Percentiles rank a stretch among this genome's conserved stretches.
phyloP scores from a whole-genome alignment of 805 yeast genomes.

The Scheffersomyces lignosus region DNA sequence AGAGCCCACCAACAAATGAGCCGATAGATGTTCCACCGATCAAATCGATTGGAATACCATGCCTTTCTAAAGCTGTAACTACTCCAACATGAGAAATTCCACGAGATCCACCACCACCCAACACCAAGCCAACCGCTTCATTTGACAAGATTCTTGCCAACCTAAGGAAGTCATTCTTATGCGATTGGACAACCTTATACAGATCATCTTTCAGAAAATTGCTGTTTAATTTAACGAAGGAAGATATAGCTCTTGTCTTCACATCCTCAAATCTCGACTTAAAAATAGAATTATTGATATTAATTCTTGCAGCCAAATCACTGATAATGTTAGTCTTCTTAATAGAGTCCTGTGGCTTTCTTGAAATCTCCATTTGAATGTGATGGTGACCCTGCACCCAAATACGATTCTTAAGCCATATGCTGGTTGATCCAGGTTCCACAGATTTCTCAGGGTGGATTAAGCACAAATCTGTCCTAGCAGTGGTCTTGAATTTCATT shows the following conservation, averaged over 20 bases:
- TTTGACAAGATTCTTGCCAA: constrained; percentile 88
- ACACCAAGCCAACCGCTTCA: constrained; percentile 88
- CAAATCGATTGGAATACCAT: constrained; percentile 90
- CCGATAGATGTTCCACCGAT: constrained; percentile 98
- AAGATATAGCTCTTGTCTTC: constrained; percentile 26
- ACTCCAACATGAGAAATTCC: constrained; percentile 93
- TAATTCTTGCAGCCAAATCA: constrained; percentile 37
- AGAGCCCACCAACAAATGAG: constrained; percentile 91
- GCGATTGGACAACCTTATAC: constrained; percentile 43
- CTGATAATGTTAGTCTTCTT: constrained; percentile 27
- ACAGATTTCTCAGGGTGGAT: constrained; percentile 83
- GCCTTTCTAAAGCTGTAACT: constrained; percentile 84
- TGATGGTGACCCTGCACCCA: constrained; percentile 97
- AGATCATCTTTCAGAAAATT: constrained; percentile 19
- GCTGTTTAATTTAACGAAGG: constrained; percentile 25
- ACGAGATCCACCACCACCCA: constrained; percentile 98
- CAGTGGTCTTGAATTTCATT: constrained; percentile 74
- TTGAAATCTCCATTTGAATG: constrained; percentile 60
- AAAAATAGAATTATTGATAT: constrained; percentile 34
- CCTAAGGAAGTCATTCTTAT: constrained; percentile 86
- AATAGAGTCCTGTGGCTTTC: constrained; percentile 16
- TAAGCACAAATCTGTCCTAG: constrained; percentile 82
- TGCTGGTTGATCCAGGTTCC: constrained; percentile 78
- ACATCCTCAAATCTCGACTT: constrained; percentile 33
- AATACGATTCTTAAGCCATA: constrained; percentile 79